phyloP scores from a whole-genome alignment of 192 early-diverging fungal genomes.

The Diversispora eburnea region DNA sequence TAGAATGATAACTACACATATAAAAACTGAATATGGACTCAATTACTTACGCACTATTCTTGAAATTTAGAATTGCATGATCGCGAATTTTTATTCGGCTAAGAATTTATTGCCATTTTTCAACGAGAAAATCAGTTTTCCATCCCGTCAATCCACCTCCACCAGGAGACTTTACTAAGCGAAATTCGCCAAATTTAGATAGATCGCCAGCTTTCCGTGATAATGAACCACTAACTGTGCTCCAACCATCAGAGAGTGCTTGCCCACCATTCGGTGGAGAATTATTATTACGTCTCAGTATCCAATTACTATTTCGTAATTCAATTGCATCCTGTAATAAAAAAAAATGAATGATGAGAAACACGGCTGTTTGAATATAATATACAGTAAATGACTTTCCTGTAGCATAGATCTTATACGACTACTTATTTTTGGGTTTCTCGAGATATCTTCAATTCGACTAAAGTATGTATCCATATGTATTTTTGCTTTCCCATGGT shows the following conservation, averaged over 20 bases:
- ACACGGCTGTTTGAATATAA: not conserved
- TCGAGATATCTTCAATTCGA: conserved; percentile 75
- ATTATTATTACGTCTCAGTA: conserved; percentile 50
- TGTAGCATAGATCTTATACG: conserved; percentile 92
- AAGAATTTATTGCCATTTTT: no score
- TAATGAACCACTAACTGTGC: conserved; percentile 54
- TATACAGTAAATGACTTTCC: conserved; percentile 25
- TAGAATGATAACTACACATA: no score
- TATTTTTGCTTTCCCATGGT: conserved; percentile 54
- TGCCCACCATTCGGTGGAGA: conserved; percentile 58
- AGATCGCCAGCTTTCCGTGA: conserved; percentile 66
- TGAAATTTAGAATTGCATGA: no score
- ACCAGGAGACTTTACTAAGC: conserved; percentile 46
- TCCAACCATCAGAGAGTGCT: conserved; percentile 68
- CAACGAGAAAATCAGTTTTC: no score
- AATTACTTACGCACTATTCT: no score
- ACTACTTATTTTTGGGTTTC: conserved; percentile 63
- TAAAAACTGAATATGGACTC: no score
- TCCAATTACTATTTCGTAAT: conserved; percentile 76
- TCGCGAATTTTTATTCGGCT: no score
- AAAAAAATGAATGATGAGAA: not conserved
- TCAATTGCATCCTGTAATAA: conserved; percentile 71
- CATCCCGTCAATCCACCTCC: conserved; percentile 44
- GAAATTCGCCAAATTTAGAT: conserved; percentile 71
- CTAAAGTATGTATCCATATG: conserved; percentile 84